These are phyloP conservation scores for Diaporthe vaccinii DNA, from an alignment of 2,329 filamentous ascomycete species.

Conservation along the genomic window DNA sequence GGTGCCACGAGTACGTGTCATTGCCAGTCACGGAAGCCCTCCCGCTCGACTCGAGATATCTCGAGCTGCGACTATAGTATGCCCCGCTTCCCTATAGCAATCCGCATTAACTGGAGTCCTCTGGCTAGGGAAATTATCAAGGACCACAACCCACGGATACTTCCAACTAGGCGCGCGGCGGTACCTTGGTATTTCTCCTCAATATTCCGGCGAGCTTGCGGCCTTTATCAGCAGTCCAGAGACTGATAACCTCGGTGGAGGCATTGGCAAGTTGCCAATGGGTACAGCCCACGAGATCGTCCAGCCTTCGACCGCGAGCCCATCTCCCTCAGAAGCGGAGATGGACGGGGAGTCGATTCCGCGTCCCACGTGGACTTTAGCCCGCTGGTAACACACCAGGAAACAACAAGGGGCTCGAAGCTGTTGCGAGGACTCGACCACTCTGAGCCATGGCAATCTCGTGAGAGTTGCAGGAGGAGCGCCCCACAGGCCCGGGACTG, in stretches of 20 bases:
- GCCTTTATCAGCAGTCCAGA: not conserved
- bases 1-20: not conserved
- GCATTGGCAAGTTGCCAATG: not conserved
- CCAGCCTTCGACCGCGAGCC: not conserved
- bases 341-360: not conserved
- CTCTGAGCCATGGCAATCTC: not conserved
- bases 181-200: slow-evolving; percentile 26
- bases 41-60: not conserved
- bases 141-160: not conserved
- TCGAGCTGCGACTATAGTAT: slow-evolving; percentile 6
- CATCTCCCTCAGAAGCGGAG: slow-evolving; percentile 16
- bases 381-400: not conserved
- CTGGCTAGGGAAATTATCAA: slow-evolving; percentile 3
- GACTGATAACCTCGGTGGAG: not conserved
- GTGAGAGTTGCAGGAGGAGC: slow-evolving; percentile 7
- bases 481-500: not conserved
- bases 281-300: not conserved
- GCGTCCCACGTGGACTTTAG: slow-evolving; percentile 8
- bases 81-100: slow-evolving; percentile 20
- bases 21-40: not conserved
- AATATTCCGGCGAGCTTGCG: not conserved
- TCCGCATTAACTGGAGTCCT: slow-evolving; percentile 10
- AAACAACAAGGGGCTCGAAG: not conserved
- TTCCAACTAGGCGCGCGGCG: slow-evolving; percentile 2
- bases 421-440: not conserved